Evolutionary conservation across 2,329 filamentous ascomycete species (phyloP).

Genomic region (Orbilia oligospora): DNA sequence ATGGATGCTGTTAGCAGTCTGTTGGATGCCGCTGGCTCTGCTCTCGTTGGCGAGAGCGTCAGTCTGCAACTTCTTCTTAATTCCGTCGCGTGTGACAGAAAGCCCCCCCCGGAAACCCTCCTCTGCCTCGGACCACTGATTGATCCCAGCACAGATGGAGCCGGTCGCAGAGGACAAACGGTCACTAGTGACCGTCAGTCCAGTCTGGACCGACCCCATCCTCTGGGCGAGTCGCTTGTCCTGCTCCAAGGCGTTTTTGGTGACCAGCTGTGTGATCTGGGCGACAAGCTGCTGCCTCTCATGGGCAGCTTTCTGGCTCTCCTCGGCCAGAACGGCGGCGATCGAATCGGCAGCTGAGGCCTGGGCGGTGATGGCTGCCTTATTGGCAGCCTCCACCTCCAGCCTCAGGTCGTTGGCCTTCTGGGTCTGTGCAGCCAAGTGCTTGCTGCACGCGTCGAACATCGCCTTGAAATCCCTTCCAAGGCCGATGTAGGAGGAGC

Average conservation of each 20-base stretch:
- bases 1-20: slow-evolving; percentile 87
- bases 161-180: slow-evolving; percentile 76
- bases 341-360: slow-evolving; percentile 73
- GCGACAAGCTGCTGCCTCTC: slow-evolving; percentile 81
- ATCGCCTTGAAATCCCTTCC: slow-evolving; percentile 87
- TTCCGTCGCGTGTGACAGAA: slow-evolving; percentile 78
- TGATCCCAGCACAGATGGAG: slow-evolving; percentile 79
- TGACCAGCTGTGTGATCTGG: slow-evolving; percentile 84
- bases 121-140: slow-evolving; percentile 80
- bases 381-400: slow-evolving; percentile 80
- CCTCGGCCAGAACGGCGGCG: slow-evolving; percentile 77
- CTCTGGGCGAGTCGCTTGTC: slow-evolving; percentile 78
- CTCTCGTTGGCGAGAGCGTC: slow-evolving; percentile 73
- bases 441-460: slow-evolving; percentile 83
- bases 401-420: slow-evolving; percentile 81
- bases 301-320: slow-evolving; percentile 78
- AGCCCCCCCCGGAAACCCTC: slow-evolving; percentile 79
- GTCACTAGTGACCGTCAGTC: slow-evolving; percentile 76
- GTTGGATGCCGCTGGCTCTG: slow-evolving; percentile 85
- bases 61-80: slow-evolving; percentile 79
- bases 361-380: slow-evolving; percentile 78
- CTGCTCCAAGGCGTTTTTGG: slow-evolving; percentile 80
- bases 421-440: slow-evolving; percentile 80
- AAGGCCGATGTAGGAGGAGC: slow-evolving; percentile 84
- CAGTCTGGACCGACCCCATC: slow-evolving; percentile 75